These are phyloP conservation scores for Mediolabrus comicus DNA, from an alignment of 108 stramenopile species.

Conservation along the genomic window DNA sequence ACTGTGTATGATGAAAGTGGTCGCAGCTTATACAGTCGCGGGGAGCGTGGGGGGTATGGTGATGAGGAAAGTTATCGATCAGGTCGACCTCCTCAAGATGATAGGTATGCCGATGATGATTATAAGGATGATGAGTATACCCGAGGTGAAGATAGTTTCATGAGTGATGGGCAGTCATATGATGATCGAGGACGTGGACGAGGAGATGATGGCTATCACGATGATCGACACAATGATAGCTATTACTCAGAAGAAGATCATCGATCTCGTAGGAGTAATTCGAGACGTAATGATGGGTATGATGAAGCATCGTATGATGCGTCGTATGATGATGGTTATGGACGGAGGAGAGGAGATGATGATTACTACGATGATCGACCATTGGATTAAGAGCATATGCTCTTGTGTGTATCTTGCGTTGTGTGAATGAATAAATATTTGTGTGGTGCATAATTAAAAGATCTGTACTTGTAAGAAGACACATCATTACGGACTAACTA, in stretches of 20 bases:
- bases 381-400: neutral
- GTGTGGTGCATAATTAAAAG: too few species aligned
- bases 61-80: slow-evolving; percentile 5
- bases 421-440: too few species aligned
- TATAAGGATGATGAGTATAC: slow-evolving; percentile 5
- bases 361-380: slow-evolving; percentile 3
- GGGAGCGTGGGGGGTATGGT: neutral
- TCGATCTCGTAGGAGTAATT: neutral
- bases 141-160: neutral
- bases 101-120: neutral
- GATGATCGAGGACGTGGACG: slow-evolving; percentile 3
- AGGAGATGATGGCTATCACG: slow-evolving; percentile 8
- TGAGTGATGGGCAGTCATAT: neutral
- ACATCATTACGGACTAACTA: too few species aligned
- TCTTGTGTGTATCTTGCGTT: too few species aligned
- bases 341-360: neutral
- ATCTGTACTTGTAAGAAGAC: too few species aligned
- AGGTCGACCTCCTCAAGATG: neutral
- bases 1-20: slow-evolving; percentile 11
- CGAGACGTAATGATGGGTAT: neutral
- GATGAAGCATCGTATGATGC: neutral
- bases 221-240: slow-evolving; percentile 3
- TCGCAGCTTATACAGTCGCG: slow-evolving; percentile 7
- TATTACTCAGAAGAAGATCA: neutral
- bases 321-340: neutral